Percentiles rank a stretch among this genome's conserved stretches.
These are phyloP conservation scores for Biscogniauxia marginata DNA, from an alignment of 2,329 filamentous ascomycete species.

Conservation along the genomic window DNA sequence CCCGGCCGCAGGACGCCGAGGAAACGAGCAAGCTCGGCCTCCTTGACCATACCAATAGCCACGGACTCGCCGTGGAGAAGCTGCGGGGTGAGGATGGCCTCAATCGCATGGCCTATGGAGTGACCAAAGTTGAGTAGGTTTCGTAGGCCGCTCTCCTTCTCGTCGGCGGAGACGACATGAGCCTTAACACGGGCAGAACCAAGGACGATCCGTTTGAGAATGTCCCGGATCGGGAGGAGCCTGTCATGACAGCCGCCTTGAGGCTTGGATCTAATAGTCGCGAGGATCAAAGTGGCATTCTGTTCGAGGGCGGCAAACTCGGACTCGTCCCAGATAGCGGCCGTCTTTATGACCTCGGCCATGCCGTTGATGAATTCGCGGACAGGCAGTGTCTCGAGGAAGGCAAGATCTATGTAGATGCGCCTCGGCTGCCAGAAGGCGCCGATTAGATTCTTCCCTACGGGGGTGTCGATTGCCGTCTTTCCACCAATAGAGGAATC, in stretches of 20 bases:
- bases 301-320: conserved; percentile 85
- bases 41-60: conserved; percentile 97
- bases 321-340: conserved; percentile 88
- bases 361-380: conserved; percentile 98
- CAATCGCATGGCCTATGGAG: conserved; percentile 94
- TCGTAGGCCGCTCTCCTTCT: conserved; percentile 87
- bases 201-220: conserved; percentile 76
- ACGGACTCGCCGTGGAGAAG: conserved; percentile 95
- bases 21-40: conserved; percentile 88
- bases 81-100: conserved; percentile 93
- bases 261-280: conserved; percentile 63
- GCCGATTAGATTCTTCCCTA: conserved; percentile 94
- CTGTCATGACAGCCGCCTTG: conserved; percentile 52
- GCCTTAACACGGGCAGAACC: conserved; percentile 94
- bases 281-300: conserved; percentile 74
- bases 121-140: conserved; percentile 98
- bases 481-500: conserved; percentile 98
- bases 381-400: conserved; percentile 84
- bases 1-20: conserved; percentile 81
- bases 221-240: conserved; percentile 67
- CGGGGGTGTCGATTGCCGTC: conserved; percentile 93
- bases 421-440: conserved; percentile 95
- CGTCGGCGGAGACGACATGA: conserved; percentile 88
- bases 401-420: conserved; percentile 91
- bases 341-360: conserved; percentile 97